A percentile compares a stretch with the other conserved stretches of the same genome.
Conservation (phyloP, 306 rosid genomes). For the Morella rubra region DNA sequence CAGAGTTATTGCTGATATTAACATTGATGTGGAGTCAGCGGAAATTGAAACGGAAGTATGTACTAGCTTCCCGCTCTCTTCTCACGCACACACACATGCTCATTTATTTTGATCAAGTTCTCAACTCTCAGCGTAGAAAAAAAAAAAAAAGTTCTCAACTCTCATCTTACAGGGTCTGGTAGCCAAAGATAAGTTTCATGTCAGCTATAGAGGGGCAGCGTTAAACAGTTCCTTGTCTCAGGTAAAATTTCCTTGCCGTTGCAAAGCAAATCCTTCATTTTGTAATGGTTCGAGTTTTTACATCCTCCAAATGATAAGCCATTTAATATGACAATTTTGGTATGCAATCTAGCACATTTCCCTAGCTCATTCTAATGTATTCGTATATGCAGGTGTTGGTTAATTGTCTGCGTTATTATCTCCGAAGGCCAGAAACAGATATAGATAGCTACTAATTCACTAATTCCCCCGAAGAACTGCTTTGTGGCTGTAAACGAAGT, state of each 20-base stretch:
- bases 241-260: constrained; percentile 40
- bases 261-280: constrained; percentile 4
- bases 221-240: constrained; percentile 80
- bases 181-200: constrained; percentile 93
- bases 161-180: constrained; percentile 68
- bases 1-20: constrained; percentile 77
- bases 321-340: not conserved
- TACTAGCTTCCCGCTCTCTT: constrained; percentile 1
- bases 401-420: constrained; percentile 85
- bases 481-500: constrained; percentile 11
- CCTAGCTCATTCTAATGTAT: not conserved
- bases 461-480: not conserved
- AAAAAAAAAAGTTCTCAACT: no score
- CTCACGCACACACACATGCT: not conserved
- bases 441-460: constrained; percentile 67
- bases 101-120: constrained; percentile 18
- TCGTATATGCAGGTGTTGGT: constrained; percentile 67
- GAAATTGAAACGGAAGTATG: constrained; percentile 91
- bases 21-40: constrained; percentile 94
- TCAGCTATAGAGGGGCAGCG: constrained; percentile 86
- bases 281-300: not conserved
- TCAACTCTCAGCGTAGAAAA: no score
- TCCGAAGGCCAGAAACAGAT: constrained; percentile 90
- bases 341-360: not conserved
- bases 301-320: not conserved